Evolutionary conservation across 192 early-diverging fungal species (phyloP).

Genomic region (Coemansia sp.): DNA sequence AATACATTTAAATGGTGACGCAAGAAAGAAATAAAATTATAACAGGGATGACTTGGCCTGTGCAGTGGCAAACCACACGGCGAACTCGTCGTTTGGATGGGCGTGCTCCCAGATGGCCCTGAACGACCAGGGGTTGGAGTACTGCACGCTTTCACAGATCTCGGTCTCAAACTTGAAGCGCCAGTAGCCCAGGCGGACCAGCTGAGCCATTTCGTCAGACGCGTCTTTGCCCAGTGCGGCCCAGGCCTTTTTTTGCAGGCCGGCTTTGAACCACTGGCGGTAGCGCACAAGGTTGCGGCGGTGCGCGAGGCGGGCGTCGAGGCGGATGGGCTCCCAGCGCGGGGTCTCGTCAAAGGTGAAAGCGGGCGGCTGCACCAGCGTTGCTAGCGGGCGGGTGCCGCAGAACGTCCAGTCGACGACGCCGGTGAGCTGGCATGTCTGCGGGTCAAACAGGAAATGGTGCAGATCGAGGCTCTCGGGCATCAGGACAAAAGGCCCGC

Average conservation of each 20-base stretch:
- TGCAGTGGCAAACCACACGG: constrained; percentile 40
- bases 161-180: constrained; percentile 43
- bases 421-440: constrained; percentile 10
- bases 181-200: constrained; percentile 42
- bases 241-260: constrained; percentile 35
- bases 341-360: constrained; percentile 49
- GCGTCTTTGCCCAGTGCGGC: constrained; percentile 9
- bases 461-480: constrained; percentile 36
- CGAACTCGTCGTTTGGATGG: constrained; percentile 24
- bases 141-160: constrained; percentile 23
- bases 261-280: constrained; percentile 36
- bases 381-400: constrained; percentile 20
- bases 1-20: neutral
- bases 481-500: constrained; percentile 39
- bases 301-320: constrained; percentile 22
- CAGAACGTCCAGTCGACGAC: constrained; percentile 42
- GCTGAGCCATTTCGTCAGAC: constrained; percentile 13
- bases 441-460: constrained; percentile 22
- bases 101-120: constrained; percentile 38
- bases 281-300: constrained; percentile 40
- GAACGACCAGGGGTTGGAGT: constrained; percentile 46
- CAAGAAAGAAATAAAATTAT: constrained; percentile 1
- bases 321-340: constrained; percentile 31
- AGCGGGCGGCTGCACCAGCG: constrained; percentile 34
- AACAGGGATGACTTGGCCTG: neutral